Conservation (phyloP, 2,329 filamentous ascomycete genomes). For the Dothistroma septosporum region DNA sequence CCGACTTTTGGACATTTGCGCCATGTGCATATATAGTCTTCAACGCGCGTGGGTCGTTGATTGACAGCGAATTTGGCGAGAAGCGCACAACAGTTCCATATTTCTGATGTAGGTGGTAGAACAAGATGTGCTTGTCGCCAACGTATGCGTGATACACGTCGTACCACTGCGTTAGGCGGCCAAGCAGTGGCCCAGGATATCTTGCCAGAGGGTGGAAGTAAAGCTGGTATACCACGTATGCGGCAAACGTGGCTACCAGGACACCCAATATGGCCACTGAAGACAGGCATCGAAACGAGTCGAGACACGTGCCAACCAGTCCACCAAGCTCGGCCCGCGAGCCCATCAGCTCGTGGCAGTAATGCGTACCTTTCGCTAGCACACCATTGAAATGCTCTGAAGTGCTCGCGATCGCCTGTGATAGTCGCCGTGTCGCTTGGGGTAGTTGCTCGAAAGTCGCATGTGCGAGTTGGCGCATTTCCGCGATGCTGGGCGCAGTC, state of each 20-base stretch:
- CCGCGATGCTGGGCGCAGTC: constrained; percentile 3
- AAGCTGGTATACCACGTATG: constrained; percentile 24
- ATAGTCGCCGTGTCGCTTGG: background rate
- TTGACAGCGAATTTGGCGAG: constrained; percentile 26
- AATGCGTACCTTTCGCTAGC: background rate
- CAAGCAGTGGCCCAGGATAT: constrained; percentile 27
- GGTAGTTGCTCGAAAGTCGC: constrained; percentile 2
- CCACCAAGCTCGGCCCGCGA: constrained; percentile 1
- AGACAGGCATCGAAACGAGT: constrained; percentile 14
- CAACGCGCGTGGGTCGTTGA: constrained; percentile 34
- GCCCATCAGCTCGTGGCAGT: background rate
- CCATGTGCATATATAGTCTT: constrained; percentile 48
- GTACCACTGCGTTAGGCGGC: constrained; percentile 22
- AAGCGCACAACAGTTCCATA: constrained; percentile 27
- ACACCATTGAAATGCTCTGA: constrained; percentile 1
- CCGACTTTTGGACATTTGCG: constrained; percentile 47
- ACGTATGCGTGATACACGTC: constrained; percentile 29
- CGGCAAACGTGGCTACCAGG: constrained; percentile 9
- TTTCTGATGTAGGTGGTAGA: constrained; percentile 24
- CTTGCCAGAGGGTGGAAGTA: constrained; percentile 26
- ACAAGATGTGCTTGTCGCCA: constrained; percentile 28
- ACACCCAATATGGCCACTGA: constrained; percentile 6
- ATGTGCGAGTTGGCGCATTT: constrained; percentile 4
- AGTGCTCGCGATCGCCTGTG: background rate
- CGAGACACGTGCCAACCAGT: constrained; percentile 8